These are phyloP conservation scores for Irpex rosettiformis DNA, from an alignment of 1,284 basidiomycete species.

Conservation along the genomic window DNA sequence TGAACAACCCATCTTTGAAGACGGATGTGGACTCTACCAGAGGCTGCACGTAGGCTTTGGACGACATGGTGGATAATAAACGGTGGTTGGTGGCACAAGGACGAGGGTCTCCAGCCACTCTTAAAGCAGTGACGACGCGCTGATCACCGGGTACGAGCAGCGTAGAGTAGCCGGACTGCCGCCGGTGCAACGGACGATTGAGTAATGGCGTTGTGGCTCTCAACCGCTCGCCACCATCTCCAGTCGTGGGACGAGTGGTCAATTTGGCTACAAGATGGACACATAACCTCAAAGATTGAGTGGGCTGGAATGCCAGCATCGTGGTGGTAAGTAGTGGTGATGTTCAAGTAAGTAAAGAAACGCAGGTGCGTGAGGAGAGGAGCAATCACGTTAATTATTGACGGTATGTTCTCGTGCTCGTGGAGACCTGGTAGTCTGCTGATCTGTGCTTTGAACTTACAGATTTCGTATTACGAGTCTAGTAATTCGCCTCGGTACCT, in stretches of 20 bases:
- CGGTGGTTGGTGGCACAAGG: background rate
- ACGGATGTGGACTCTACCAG: constrained; percentile 52
- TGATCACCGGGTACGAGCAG: background rate
- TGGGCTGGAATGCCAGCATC: background rate
- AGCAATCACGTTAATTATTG: background rate
- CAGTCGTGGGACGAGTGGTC: background rate
- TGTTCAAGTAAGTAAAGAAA: background rate
- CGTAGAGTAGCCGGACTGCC: background rate
- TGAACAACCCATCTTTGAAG: constrained; percentile 83
- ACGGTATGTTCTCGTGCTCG: background rate
- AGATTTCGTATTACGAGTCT: background rate
- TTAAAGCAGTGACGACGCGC: background rate
- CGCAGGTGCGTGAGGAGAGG: background rate
- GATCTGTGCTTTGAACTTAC: background rate
- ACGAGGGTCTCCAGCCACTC: background rate
- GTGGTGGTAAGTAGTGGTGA: background rate
- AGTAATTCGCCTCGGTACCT: background rate
- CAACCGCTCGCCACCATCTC: background rate
- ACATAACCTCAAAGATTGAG: constrained; percentile 1
- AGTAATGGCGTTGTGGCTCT: background rate
- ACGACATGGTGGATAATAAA: constrained; percentile 10
- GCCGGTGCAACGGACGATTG: background rate
- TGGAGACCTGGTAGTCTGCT: background rate
- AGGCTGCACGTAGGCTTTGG: constrained; percentile 37
- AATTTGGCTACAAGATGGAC: constrained; percentile 1